A percentile compares a stretch with the other conserved stretches of the same genome.
These are phyloP conservation scores for Sungouiella thailandica DNA, from an alignment of 805 yeast species.

Conservation along the genomic window DNA sequence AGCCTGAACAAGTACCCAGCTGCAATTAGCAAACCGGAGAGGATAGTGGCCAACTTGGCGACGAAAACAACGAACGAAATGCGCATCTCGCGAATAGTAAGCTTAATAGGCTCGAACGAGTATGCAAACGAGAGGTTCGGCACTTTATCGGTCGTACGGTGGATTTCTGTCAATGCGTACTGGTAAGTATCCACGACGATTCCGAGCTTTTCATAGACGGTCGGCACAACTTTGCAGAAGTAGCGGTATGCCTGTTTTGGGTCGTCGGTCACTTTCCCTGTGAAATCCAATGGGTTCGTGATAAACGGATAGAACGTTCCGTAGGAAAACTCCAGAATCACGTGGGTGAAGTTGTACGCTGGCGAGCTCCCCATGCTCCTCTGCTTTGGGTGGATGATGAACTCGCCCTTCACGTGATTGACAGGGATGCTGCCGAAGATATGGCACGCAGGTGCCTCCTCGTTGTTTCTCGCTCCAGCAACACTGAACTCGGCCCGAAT, in stretches of 20 bases:
- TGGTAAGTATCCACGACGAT: constrained; percentile 75
- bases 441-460: constrained; percentile 77
- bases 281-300: constrained; percentile 81
- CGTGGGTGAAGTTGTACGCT: constrained; percentile 74
- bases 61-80: constrained; percentile 75
- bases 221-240: constrained; percentile 77
- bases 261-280: constrained; percentile 52
- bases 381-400: constrained; percentile 69
- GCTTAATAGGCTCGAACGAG: constrained; percentile 82
- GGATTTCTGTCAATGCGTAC: constrained; percentile 64
- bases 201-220: constrained; percentile 68
- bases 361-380: constrained; percentile 74
- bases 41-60: constrained; percentile 70
- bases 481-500: constrained; percentile 58
- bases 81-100: constrained; percentile 65
- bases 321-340: constrained; percentile 80
- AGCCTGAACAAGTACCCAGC: constrained; percentile 62
- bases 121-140: constrained; percentile 85
- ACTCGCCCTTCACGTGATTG: constrained; percentile 78
- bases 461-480: constrained; percentile 37
- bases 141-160: constrained; percentile 18
- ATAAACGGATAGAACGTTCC: constrained; percentile 87
- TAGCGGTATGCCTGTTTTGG: constrained; percentile 55
- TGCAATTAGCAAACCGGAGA: constrained; percentile 74
- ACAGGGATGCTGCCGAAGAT: constrained; percentile 80